Base-by-base conservation (phyloP, 192 early-diverging fungal species). In the Haplosporangium gracile region DNA sequence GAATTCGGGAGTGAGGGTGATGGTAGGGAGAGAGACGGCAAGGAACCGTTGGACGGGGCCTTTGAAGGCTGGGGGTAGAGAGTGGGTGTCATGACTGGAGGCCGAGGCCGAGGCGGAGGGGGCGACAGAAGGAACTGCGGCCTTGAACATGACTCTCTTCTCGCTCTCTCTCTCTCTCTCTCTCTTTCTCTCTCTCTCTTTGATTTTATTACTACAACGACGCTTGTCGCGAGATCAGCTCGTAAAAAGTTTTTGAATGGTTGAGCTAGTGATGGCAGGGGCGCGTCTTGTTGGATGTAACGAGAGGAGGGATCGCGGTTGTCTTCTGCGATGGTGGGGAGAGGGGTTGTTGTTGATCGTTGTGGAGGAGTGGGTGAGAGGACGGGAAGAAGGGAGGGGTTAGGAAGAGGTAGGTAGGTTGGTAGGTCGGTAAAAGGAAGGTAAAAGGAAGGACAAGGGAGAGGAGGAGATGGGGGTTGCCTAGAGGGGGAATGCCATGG, bases 1-100 rank as follows among this genome's bases (percentile, higher is more conserved):
- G n/a, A 86, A 42, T 36, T 86, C 84, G 13, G 84, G 84, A 45
- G 78, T 78, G n/a, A 86, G 75, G 39, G 79, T 81, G 69, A 86
- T 72, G 26, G 84, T 86, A 11, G 84, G 84, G 40, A 86, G 38
- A 43, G 71, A 74, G 63, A 86, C 79, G 39, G 84, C 84, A 11
- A 86, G 79, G 45, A 78, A 86, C 6, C 84, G 70, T 70, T 86
- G 84, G 75, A 86, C 40, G 24, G 81, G 45, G 24, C 84, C 84
- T 45, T 86, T 86, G 75, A 86, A 60, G 29, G 80, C 74, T n/a
- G 84, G 84, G 5, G 84, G 84, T 3, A 86, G 76, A 10, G 84
- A 86, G 49, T 86, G 84, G 20, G 79, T 71, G 68, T 86, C 84
- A 74, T 85, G 74, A 51, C 79, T 86, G 49, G 84, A 85, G 70